Evolutionary conservation across 805 yeast genomes (phyloP).

Genomic region (Sugiyamaella boreocaroliniensis): DNA sequence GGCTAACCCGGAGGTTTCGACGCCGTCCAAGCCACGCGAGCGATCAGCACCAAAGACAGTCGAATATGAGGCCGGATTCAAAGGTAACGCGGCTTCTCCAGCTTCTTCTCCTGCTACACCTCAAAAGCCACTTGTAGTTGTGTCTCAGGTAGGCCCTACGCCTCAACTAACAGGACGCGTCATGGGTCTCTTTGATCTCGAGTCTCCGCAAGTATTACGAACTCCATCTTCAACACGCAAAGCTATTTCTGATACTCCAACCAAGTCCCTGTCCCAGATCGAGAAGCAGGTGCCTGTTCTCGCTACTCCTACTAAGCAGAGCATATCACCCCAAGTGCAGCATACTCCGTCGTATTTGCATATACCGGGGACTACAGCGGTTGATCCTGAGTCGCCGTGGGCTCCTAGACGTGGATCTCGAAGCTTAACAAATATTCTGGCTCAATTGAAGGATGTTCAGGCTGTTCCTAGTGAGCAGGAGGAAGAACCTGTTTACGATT

Average conservation of each 20-base stretch:
- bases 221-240: no score
- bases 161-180: conserved; percentile 80
- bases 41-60: neutral
- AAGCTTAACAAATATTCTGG: conserved; percentile 41
- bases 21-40: neutral
- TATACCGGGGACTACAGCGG: neutral
- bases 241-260: conserved; percentile 4
- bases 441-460: conserved; percentile 36
- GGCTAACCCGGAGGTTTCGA: neutral
- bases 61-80: neutral
- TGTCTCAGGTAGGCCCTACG: conserved; percentile 66
- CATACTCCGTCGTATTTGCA: conserved; percentile 13
- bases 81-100: conserved; percentile 1
- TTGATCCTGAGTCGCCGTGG: conserved; percentile 25
- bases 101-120: conserved; percentile 4
- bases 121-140: conserved; percentile 2
- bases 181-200: conserved; percentile 60
- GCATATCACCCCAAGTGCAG: neutral
- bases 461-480: conserved; percentile 7
- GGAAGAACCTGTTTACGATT: conserved; percentile 21
- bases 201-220: neutral
- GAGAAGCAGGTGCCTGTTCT: neutral
- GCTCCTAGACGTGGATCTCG: conserved; percentile 27
- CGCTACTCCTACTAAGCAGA: neutral
- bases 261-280: neutral